Evolutionary conservation across 75 land plant species (phyloP), one percentile per base, ranked within the genome.

Genomic region (Pinus taeda): DNA sequence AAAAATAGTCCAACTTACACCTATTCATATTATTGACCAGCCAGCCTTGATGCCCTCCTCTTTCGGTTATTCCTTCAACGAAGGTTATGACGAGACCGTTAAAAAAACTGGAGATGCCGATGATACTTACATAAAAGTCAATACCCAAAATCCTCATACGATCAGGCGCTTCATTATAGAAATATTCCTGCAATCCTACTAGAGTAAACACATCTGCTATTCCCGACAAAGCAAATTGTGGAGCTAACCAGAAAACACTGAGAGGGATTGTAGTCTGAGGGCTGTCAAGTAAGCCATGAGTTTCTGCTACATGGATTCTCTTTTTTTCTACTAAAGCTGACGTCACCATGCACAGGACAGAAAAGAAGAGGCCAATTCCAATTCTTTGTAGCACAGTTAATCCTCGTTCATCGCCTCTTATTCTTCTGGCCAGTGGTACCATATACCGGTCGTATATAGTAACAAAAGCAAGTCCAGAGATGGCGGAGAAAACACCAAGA

Each of bases 1-100:
- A 90, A 74, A 86, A 90, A 8, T 79, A 65, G 75, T 90, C 89
- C 36, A 90, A 60, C 4, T 89, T 71, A 72, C 92, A 85, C 15
- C 74, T 80, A 73, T 90, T 83, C 15, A 59, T 3, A 59, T 59
- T 59, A 59, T 59, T 20, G 17, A 20, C n/a, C 3, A 59, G 0
- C 60, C 60, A 59, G 4, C n/a, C n/a, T 20, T 59, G n/a, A 59
- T 59, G 6, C n/a, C 60, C 60, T 59, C n/a, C 60, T 17, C 17
- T 59, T 59, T 59, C 4, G 0, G 12, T 59, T 17, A 59, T 59
- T 17, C 5, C 11, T 3, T 59, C n/a, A 0, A 59, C 60, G 0
- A 59, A 17, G 60, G 17, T 59, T 0, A 59, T 59, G 60, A 59
- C 15, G 11, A 59, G 13, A 20, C 60, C 60, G 4, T 20, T 59